Evolutionary conservation across 345 rosid genomes (phyloP).

Genomic region (Iberis pinnata): DNA sequence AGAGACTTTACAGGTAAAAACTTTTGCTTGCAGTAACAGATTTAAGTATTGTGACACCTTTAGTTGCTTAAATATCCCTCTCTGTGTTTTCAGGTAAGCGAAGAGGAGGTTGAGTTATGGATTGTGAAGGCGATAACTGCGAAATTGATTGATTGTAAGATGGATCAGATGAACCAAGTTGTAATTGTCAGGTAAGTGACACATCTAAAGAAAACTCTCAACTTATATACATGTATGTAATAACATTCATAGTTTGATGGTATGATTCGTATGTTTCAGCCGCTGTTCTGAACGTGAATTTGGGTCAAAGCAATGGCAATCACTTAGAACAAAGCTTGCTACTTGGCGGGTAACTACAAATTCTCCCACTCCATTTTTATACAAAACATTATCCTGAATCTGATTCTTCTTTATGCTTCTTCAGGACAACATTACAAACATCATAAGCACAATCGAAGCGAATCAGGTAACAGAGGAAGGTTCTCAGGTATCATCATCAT

Average conservation of each 20-base stretch:
- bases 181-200: constrained; percentile 64
- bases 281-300: constrained; percentile 68
- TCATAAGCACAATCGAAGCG: constrained; percentile 75
- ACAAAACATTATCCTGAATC: constrained; percentile 1
- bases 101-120: constrained; percentile 84
- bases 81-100: constrained; percentile 48
- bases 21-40: neutral
- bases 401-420: constrained; percentile 9
- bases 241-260: neutral
- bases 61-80: neutral
- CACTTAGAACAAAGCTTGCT: constrained; percentile 65
- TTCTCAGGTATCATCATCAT: constrained; percentile 53
- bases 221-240: neutral
- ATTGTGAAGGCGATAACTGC: constrained; percentile 84
- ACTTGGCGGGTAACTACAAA: constrained; percentile 59
- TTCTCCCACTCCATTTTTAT: neutral
- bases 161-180: constrained; percentile 94
- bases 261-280: constrained; percentile 38
- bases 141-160: constrained; percentile 71
- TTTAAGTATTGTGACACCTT: neutral
- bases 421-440: constrained; percentile 63
- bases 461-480: constrained; percentile 80
- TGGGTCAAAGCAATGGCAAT: constrained; percentile 70
- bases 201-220: neutral
- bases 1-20: constrained; percentile 63